Conservation (phyloP, 2,329 filamentous ascomycete species). For the Trichoderma atrobrunneum region DNA sequence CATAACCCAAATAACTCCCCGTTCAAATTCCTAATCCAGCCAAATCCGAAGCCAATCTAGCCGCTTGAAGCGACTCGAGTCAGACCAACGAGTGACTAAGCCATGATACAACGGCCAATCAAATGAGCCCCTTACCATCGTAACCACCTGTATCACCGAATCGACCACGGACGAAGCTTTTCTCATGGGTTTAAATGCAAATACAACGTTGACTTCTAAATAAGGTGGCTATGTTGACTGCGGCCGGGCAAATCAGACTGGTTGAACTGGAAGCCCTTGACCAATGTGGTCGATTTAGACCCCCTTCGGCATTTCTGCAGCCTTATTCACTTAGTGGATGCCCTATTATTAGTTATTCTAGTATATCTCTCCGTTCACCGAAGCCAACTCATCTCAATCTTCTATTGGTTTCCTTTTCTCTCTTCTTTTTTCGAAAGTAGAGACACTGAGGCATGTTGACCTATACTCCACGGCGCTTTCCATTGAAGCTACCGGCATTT, state of each 20-base stretch:
- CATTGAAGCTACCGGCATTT: background rate
- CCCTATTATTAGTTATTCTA: background rate
- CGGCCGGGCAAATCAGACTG: too few relatives aligned
- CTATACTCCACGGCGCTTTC: background rate
- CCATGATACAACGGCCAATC: background rate
- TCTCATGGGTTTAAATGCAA: background rate
- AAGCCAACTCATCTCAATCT: background rate
- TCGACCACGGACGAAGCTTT: background rate
- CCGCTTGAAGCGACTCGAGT: background rate
- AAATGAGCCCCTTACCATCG: background rate
- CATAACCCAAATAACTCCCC: background rate
- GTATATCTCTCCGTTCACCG: background rate
- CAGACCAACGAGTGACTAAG: background rate
- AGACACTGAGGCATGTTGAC: background rate
- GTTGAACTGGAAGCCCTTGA: background rate
- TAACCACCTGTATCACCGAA: background rate
- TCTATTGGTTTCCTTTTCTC: background rate
- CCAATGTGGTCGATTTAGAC: background rate
- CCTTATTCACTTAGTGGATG: background rate
- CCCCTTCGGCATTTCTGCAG: background rate
- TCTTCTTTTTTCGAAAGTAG: background rate
- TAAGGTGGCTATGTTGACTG: too few relatives aligned
- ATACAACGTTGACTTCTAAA: background rate
- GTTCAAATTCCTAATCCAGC: background rate
- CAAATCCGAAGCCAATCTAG: background rate